Evolutionary conservation across 208 protist genomes (phyloP).

Genomic region (Trypanosoma lewisi): DNA sequence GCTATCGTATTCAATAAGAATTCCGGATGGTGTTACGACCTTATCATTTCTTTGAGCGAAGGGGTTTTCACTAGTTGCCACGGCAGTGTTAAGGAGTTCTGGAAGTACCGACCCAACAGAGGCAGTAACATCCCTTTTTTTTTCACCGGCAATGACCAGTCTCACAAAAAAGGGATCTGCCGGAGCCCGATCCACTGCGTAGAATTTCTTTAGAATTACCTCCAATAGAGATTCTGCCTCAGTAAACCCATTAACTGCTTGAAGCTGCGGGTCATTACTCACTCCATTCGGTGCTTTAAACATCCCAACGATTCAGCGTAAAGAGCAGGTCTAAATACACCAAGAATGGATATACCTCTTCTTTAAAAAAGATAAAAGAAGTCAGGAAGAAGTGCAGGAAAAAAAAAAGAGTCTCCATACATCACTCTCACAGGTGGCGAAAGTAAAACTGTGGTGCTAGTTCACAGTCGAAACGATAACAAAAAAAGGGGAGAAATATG

Average conservation of each 20-base stretch:
- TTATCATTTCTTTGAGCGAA: not conserved
- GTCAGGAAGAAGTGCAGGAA: too few relatives aligned
- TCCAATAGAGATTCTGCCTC: conserved; percentile 53
- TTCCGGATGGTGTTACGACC: conserved; percentile 2
- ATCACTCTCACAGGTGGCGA: too few relatives aligned
- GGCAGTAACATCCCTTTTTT: conserved; percentile 17
- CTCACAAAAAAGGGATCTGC: conserved; percentile 54
- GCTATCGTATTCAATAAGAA: conserved; percentile 68
- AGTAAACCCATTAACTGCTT: conserved; percentile 33
- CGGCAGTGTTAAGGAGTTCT: conserved; percentile 12
- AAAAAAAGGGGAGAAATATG: too few relatives aligned
- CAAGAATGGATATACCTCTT: too few relatives aligned
- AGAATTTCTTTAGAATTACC: conserved; percentile 40
- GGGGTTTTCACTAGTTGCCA: conserved; percentile 8
- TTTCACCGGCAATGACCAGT: conserved; percentile 43
- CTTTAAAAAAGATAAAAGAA: too few relatives aligned
- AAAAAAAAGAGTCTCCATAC: too few relatives aligned
- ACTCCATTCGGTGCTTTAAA: conserved; percentile 2
- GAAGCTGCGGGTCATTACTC: conserved; percentile 33
- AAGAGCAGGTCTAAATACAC: too few relatives aligned
- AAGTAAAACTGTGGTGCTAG: too few relatives aligned
- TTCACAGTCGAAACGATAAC: too few relatives aligned
- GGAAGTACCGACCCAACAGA: conserved; percentile 16
- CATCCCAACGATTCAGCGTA: too few relatives aligned
- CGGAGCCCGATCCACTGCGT: conserved; percentile 27